Base-by-base conservation (phyloP, 1,284 basidiomycete genomes). In the Phlebopus sp. region DNA sequence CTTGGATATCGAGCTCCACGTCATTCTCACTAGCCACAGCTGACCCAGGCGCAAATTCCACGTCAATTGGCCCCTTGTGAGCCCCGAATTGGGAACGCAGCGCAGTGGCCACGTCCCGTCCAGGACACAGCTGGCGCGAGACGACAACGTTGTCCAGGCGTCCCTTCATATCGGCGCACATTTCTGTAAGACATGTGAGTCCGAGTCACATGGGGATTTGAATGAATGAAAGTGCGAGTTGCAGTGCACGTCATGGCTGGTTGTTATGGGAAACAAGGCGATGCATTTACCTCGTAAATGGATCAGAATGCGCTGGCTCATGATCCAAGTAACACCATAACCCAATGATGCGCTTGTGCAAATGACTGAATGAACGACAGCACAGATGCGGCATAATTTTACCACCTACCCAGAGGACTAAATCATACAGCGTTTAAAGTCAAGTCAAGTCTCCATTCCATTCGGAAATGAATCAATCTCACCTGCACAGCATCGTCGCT, bases 241-340 rank as follows among this genome's bases (percentile, higher is more conserved):
- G 31, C 23, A 2, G 30, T 29, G 32, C 23, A 34, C 4, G 2
- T 21, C 6, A 7, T 13, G 3, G 17, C 21, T n/a, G 19, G 18
- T 27, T 17, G 8, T 21, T 29, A 49, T 32, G 29, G n/a, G 45
- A 40, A 15, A 3, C 15, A 19, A 21, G 10, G 25, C 11, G 27
- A 6, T 13, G 17, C 21, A 15, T 53, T 17, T 27, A 57, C 68
- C 59, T 48, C 58, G 67, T 15, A 68, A 50, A 51, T 67, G 65
- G 50, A 70, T 59, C 40, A 69, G 53, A 48, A 69, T 65, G 37
- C 63, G 62, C 46, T 69, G 68, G 42, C 69, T 70, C 69, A 72
- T 69, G 44, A 69, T 69, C 68, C 68, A 69, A 2, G 64, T 66
- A 31, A 70, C 53, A 13, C 57, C 60, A 37, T 69, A 71, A 44